Percentiles rank a stretch among this genome's conserved stretches.
Evolutionary conservation across 2,329 filamentous ascomycete species (phyloP).

Genomic region (Ophiocordyceps camponoti-rufipedis): DNA sequence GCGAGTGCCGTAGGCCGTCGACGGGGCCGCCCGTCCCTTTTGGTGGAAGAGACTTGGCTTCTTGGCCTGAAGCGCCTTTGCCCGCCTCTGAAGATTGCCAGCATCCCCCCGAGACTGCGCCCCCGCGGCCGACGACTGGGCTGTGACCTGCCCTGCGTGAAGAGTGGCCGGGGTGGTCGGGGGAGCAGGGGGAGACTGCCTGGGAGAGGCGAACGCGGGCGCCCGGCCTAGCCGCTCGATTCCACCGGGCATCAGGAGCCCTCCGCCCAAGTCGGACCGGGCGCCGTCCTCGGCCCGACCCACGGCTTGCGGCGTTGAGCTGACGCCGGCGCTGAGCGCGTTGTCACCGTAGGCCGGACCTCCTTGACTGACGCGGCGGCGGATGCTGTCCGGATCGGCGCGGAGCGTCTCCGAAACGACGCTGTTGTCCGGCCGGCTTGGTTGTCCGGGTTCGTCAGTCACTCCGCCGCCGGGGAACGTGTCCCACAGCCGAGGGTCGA

Average conservation of each 20-base stretch:
- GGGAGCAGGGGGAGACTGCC: not conserved
- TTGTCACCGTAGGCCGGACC: not conserved
- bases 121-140: not conserved
- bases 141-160: not conserved
- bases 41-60: conserved; percentile 1
- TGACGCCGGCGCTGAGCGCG: not conserved
- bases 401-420: not conserved
- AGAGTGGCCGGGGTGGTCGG: not conserved
- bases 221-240: not conserved
- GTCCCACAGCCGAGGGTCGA: not conserved
- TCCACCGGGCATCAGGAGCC: conserved; percentile 2
- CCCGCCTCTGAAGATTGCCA: conserved; percentile 1
- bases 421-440: not conserved
- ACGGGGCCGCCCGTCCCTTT: not conserved
- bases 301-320: not conserved
- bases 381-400: no score
- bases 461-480: not conserved
- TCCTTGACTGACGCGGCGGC: no score
- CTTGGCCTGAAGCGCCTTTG: not conserved
- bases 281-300: not conserved
- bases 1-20: conserved; percentile 1
- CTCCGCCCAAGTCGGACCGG: conserved; percentile 1
- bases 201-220: not conserved
- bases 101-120: not conserved
- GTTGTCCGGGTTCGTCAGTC: not conserved